Evolutionary conservation across 1,139 yeast genomes (phyloP), one percentile per base, ranked within the genome.

Genomic region (Kurtzmaniella quercitrusa): DNA sequence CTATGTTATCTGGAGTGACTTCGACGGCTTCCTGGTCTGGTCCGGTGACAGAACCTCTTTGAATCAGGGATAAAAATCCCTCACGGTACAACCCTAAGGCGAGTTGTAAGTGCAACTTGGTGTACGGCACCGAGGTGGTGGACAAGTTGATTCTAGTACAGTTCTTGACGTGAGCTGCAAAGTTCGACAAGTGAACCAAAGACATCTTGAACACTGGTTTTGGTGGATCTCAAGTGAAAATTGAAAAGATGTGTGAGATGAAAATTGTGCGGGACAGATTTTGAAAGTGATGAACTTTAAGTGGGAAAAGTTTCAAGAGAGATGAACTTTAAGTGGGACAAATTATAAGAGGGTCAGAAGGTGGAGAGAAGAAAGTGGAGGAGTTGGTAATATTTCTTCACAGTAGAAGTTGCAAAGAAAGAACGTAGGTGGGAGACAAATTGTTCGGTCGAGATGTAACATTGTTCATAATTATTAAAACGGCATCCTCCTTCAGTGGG

Each of bases 161-260:
- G 68, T 93, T 93, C 65, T 89, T 95, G 49, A 93, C 63, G 59
- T 93, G 98, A 27, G 95, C 84, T 60, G 96, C 89, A 45, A 85
- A 77, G 66, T 88, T 80, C 25, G 94, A 95, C 51, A 91, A 74
- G 55, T 82, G 84, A 41, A 86, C 95, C 49, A 91, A 75, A 34
- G 97, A 90, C 96, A 90, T 88, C 41, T 33, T 57, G 44, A 38
- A 17, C 23, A 4, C 18, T 14, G 18, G n/a, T 31, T 9, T 9
- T 14, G 36, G 36, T 31, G 16, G 16, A 6, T 31, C 36, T 27
- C 14, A n/a, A n/a, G 14, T 10, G 12, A 27, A 27, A 27, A 27
- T 7, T 27, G 14, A 27, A 27, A 21, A 21, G 4, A 21, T 21
- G 23, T 21, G 23, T 4, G 23, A 21, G 23, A 21, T 4, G 8